Base-by-base conservation (phyloP, 176 grass and related monocot genomes). In the Carex parvula region DNA sequence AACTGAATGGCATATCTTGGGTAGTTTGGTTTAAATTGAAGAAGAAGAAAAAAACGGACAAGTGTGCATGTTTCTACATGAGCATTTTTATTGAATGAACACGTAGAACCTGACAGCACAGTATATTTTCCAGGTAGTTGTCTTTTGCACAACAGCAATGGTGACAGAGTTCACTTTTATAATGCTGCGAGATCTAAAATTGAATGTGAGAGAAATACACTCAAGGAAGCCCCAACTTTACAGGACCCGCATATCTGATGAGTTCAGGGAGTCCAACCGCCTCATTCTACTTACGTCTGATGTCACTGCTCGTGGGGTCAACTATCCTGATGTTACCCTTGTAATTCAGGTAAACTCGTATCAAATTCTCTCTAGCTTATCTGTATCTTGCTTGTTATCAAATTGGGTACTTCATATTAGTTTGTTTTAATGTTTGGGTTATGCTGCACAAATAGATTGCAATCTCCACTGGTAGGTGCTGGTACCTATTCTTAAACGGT, bases 171-270 rank as follows among this genome's bases (percentile, higher is more conserved):
- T 98, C 89, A 87, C 92, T 87, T 90, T 90, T 76, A 84, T 93
- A 55, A 91, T 94, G 91, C 95, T 98, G 33, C 88, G 88, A 86
- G 91, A 93, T 75, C 84, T 98, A 82, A 94, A 92, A 63, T 44
- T 98, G 79, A 98, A 98, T 79, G 92, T 94, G 84, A 91, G 91
- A 84, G 91, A 93, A 89, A 93, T 98, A 41, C 95, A 98, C 84
- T 98, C 95, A 35, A 90, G 95, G 79, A 98, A 98, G 32, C 95
- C 95, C 95, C 95, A 95, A 83, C 92, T 98, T 35, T 94, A 89
- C 61, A 86, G 95, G 79, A 91, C 86, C 82, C 92, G 95, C 17
- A 93, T 94, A 82, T 92, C 91, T 83, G 91, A 98, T 37, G 95
- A 98, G 59, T 95, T 95, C 62, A 91, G 91, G 69, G 86, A 90